Percentiles rank a stretch among this genome's conserved stretches.
Evolutionary conservation across 2,329 filamentous ascomycete species (phyloP).

Genomic region (Colletotrichum camelliae): DNA sequence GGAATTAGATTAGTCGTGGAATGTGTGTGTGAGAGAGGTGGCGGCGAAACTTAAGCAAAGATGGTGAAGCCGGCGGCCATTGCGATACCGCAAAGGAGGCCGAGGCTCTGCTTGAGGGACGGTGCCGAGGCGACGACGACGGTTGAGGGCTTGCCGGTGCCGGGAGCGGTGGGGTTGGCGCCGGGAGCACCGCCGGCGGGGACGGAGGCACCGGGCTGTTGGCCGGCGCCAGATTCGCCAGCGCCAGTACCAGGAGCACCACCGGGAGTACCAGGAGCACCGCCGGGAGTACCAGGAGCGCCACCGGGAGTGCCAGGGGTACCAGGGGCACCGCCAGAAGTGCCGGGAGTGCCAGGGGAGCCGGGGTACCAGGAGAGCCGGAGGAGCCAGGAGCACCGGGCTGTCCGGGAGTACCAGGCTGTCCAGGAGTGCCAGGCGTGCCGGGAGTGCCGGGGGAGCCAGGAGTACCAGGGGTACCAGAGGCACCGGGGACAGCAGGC

Average conservation of each 20-base stretch:
- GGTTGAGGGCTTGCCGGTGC: background rate
- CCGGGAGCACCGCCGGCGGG: background rate
- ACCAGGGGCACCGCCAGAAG: background rate
- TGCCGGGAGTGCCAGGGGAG: background rate
- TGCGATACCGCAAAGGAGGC: conserved; percentile 29
- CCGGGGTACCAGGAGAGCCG: background rate
- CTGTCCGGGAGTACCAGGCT: background rate
- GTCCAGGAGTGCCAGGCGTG: background rate
- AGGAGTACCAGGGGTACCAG: background rate
- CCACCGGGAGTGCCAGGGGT: background rate
- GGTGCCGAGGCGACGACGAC: conserved; percentile 21
- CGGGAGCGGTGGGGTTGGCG: background rate
- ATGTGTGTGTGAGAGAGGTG: background rate
- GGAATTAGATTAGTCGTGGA: background rate
- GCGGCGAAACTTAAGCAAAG: background rate
- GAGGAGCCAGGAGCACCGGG: background rate
- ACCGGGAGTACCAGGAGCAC: background rate
- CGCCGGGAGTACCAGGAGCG: background rate
- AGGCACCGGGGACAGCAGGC: background rate
- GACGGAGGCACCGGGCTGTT: background rate
- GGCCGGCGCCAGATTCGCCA: background rate
- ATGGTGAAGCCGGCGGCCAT: conserved; percentile 26
- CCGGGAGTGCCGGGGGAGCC: background rate
- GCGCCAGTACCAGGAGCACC: background rate
- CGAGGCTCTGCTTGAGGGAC: conserved; percentile 30